Evolutionary conservation across 2,329 filamentous ascomycete species (phyloP).

Genomic region (Sporothrix dimorphospora): DNA sequence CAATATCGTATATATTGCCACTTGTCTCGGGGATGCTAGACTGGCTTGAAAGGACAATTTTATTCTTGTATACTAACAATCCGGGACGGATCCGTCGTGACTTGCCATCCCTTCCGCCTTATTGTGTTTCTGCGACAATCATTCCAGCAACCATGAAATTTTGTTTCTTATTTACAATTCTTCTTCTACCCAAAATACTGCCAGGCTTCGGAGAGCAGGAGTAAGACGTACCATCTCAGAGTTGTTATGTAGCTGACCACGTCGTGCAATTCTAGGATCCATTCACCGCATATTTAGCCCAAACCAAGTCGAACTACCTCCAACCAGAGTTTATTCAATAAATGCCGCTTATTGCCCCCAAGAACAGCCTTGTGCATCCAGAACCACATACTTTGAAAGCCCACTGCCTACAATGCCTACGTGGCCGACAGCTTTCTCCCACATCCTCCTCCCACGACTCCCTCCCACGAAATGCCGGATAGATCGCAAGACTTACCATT

Average conservation of each 20-base stretch:
- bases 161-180: not conserved
- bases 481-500: not conserved
- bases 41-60: not conserved
- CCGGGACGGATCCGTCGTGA: not conserved
- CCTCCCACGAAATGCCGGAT: not conserved
- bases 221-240: not conserved
- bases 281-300: not conserved
- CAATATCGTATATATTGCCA: slow-evolving; percentile 24
- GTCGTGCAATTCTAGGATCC: not conserved
- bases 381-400: not conserved
- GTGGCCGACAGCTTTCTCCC: not conserved
- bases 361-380: not conserved
- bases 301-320: not conserved
- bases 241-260: not conserved
- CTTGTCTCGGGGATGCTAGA: slow-evolving; percentile 19
- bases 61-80: not conserved
- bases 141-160: not conserved
- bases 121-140: slow-evolving; percentile 7
- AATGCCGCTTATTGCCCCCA: not conserved
- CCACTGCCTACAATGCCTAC: not conserved
- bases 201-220: not conserved
- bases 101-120: not conserved
- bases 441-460: not conserved
- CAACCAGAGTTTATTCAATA: not conserved
- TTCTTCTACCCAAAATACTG: not conserved